Conservation (phyloP, 768 basidiomycete species). For the Termitomyces sp. region DNA sequence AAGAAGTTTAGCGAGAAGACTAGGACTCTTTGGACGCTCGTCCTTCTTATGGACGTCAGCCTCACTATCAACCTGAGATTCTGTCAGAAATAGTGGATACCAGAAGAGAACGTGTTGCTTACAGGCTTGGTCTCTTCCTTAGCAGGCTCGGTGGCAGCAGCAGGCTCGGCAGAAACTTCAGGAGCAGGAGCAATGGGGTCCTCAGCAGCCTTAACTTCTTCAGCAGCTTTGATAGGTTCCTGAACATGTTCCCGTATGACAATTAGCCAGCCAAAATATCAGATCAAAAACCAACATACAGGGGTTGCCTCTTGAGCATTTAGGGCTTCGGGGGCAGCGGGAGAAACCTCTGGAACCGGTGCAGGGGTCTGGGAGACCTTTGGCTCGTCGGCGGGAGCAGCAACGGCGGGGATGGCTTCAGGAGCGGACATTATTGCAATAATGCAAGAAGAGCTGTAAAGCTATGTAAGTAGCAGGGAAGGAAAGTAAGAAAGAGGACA, state of each 20-base stretch:
- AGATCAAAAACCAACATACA: slow-evolving; percentile 9
- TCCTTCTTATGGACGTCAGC: slow-evolving; percentile 62
- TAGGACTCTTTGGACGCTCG: slow-evolving; percentile 76
- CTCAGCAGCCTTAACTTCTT: slow-evolving; percentile 24
- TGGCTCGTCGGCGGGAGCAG: slow-evolving; percentile 46
- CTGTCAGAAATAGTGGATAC: slow-evolving; percentile 5
- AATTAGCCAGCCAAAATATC: background rate
- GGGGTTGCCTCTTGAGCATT: slow-evolving; percentile 27
- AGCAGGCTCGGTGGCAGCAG: slow-evolving; percentile 20
- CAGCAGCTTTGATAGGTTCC: slow-evolving; percentile 3
- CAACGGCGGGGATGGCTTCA: slow-evolving; percentile 45
- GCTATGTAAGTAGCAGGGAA: slow-evolving; percentile 9
- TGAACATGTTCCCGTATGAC: background rate
- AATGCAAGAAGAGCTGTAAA: slow-evolving; percentile 50
- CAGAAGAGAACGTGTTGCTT: slow-evolving; percentile 10
- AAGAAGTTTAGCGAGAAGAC: slow-evolving; percentile 71
- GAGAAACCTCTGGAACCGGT: slow-evolving; percentile 30
- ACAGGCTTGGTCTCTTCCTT: slow-evolving; percentile 40
- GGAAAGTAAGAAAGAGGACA: slow-evolving; percentile 11
- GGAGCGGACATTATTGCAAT: slow-evolving; percentile 80
- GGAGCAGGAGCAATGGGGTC: slow-evolving; percentile 16
- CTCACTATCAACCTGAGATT: slow-evolving; percentile 28
- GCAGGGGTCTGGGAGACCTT: slow-evolving; percentile 40
- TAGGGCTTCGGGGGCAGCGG: slow-evolving; percentile 53
- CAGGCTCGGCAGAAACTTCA: slow-evolving; percentile 16